Evolutionary conservation across 1,284 basidiomycete species (phyloP).

Genomic region (Lentinula novae-zelandiae): DNA sequence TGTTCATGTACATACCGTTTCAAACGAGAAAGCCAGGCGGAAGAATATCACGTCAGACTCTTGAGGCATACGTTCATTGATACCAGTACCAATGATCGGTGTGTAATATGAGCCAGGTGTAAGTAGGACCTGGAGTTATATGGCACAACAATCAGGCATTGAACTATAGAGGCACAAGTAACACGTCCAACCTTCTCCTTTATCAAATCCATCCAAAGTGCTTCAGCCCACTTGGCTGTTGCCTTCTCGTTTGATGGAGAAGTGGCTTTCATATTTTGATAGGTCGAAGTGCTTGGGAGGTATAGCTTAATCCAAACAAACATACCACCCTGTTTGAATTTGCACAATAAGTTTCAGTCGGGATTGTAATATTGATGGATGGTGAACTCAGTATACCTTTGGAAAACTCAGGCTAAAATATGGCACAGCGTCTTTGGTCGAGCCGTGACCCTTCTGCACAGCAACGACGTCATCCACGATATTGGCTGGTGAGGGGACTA

Average conservation of each 20-base stretch:
- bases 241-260: background rate
- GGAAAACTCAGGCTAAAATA: conserved; percentile 13
- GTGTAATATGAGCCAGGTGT: conserved; percentile 17
- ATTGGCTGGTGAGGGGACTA: conserved; percentile 3
- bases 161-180: background rate
- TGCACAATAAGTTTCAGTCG: too few relatives aligned
- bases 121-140: conserved; percentile 10
- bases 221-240: conserved; percentile 2
- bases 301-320: conserved; percentile 32
- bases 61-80: conserved; percentile 1
- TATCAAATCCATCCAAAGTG: conserved; percentile 16
- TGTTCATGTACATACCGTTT: conserved; percentile 9
- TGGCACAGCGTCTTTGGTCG: background rate
- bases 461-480: conserved; percentile 7
- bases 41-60: conserved; percentile 15
- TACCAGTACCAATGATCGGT: conserved; percentile 7
- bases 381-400: conserved; percentile 18
- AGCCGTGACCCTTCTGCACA: conserved; percentile 6
- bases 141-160: background rate
- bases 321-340: conserved; percentile 26
- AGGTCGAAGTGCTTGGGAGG: conserved; percentile 26
- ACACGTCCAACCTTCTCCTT: conserved; percentile 10
- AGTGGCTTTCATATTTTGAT: conserved; percentile 10
- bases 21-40: conserved; percentile 13
- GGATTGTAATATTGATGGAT: conserved; percentile 19